Percentiles rank a stretch among this genome's conserved stretches.
Evolutionary conservation across 83 land plant species (phyloP).

Genomic region (Thuja plicata): DNA sequence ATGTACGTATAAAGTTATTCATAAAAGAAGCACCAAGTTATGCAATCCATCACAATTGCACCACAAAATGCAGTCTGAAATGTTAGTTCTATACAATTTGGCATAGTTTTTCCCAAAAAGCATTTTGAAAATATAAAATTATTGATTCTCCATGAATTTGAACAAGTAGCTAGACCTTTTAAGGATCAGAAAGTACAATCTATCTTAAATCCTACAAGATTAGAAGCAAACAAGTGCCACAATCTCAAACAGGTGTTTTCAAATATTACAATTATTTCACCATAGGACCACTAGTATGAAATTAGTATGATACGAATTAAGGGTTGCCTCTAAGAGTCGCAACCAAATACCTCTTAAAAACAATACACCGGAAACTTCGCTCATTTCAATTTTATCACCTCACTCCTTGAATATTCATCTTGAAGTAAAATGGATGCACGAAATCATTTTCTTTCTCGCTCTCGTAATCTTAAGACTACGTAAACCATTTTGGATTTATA

Average conservation of each 20-base stretch:
- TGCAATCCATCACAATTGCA: too few relatives aligned
- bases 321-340: too few relatives aligned
- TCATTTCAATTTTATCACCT: too few relatives aligned
- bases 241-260: background rate
- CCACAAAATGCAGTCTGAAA: too few relatives aligned
- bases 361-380: background rate
- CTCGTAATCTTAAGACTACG: background rate
- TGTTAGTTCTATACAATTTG: too few relatives aligned
- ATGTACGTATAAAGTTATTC: too few relatives aligned
- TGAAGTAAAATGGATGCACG: background rate
- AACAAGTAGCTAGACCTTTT: background rate
- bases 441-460: background rate
- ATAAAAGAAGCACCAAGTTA: too few relatives aligned
- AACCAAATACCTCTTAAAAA: too few relatives aligned
- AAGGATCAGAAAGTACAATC: background rate
- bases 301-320: too few relatives aligned
- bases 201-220: background rate
- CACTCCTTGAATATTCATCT: background rate
- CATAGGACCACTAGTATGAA: background rate
- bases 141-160: background rate
- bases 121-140: background rate
- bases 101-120: too few relatives aligned
- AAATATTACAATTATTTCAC: background rate
- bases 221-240: too few relatives aligned
- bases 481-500: background rate